Conservation (phyloP, 164 flowering plant genomes). For the Amborella trichopoda region DNA sequence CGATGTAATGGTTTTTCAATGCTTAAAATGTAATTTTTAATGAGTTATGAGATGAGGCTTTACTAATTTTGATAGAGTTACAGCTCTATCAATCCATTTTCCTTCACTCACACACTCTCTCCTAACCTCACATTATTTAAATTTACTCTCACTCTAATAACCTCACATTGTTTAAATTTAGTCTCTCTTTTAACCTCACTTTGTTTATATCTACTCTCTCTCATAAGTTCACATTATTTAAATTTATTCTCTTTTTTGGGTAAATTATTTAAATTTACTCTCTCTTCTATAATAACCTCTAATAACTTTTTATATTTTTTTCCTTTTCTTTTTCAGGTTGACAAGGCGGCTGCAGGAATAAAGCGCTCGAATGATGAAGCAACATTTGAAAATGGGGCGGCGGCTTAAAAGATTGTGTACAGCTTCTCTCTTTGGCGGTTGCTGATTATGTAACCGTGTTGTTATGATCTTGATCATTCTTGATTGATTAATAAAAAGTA, state of each 20-base stretch:
- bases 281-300: not conserved
- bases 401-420: too few species aligned
- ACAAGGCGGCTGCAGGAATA: slow-evolving; percentile 33
- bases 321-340: slow-evolving; percentile 24
- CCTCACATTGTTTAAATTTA: not conserved
- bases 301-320: not conserved
- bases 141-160: not conserved
- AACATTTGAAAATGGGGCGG: not conserved
- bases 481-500: too few species aligned
- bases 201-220: not conserved
- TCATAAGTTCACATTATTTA: not conserved
- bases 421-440: too few species aligned
- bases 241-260: not conserved
- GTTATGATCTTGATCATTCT: too few species aligned
- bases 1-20: too few species aligned
- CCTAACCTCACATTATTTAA: not conserved
- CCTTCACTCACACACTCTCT: not conserved
- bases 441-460: too few species aligned
- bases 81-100: not conserved
- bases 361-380: slow-evolving; percentile 27
- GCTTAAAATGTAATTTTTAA: too few species aligned
- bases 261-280: not conserved
- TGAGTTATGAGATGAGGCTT: too few species aligned
- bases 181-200: not conserved
- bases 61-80: too few species aligned